Conservation (phyloP, 352 stramenopile species). For the Pythium insidiosum region DNA sequence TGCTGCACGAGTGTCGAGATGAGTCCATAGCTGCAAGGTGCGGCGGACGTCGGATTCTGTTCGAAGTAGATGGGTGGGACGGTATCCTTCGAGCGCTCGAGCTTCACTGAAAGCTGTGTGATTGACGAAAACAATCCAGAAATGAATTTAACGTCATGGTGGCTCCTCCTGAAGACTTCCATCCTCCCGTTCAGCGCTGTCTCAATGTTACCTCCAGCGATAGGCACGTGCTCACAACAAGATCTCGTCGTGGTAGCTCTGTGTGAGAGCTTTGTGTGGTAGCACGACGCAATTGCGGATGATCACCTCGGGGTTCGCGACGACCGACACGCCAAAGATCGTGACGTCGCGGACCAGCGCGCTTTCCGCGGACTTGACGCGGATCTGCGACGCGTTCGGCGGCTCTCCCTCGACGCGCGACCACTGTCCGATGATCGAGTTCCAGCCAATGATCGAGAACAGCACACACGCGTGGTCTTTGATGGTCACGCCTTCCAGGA, state of each 20-base stretch:
- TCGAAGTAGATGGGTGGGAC: too few species aligned
- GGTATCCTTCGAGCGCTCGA: too few species aligned
- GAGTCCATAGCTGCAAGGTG: too few species aligned
- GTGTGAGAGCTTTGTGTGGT: constrained; percentile 80
- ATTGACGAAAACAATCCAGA: too few species aligned
- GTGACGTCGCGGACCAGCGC: constrained; percentile 82
- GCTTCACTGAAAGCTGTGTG: too few species aligned
- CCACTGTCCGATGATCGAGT: constrained; percentile 85
- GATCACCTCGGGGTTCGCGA: constrained; percentile 81
- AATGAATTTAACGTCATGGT: too few species aligned
- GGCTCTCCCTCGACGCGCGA: constrained; percentile 76
- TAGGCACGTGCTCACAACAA: constrained; percentile 82
- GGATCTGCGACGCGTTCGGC: constrained; percentile 69
- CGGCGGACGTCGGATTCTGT: too few species aligned
- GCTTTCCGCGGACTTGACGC: constrained; percentile 57
- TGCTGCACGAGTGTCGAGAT: too few species aligned
- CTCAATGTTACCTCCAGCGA: neutral
- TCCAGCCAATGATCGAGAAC: constrained; percentile 86
- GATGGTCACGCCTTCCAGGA: constrained; percentile 83
- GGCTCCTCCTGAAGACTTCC: too few species aligned
- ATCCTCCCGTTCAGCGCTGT: neutral
- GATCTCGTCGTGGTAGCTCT: constrained; percentile 88
- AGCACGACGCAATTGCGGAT: constrained; percentile 88
- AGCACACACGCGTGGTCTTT: constrained; percentile 85
- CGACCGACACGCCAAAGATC: constrained; percentile 85